Conservation (phyloP, 345 rosid genomes). For the Pelargonium nanum region DNA sequence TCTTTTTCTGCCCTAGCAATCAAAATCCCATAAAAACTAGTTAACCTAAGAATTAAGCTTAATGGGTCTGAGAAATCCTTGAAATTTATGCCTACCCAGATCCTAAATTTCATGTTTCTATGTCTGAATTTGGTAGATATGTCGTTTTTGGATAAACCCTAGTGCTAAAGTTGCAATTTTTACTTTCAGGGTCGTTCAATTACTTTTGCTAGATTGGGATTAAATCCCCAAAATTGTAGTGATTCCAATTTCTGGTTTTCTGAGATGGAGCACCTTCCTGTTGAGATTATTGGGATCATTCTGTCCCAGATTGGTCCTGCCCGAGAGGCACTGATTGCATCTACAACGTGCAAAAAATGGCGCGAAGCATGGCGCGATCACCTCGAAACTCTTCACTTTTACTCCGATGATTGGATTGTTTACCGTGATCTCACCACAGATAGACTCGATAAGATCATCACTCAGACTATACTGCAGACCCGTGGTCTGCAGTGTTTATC, state of each 20-base stretch:
- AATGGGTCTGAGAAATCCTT: background rate
- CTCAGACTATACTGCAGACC: conserved; percentile 79
- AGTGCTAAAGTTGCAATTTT: background rate
- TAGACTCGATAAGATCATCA: conserved; percentile 58
- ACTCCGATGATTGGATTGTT: conserved; percentile 50
- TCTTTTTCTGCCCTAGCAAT: no score
- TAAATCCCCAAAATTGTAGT: background rate
- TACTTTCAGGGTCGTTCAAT: background rate
- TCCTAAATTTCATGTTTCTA: background rate
- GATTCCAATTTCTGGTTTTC: background rate
- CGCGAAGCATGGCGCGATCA: conserved; percentile 62
- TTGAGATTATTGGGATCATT: conserved; percentile 84
- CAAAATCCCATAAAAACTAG: no score
- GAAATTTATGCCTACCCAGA: background rate
- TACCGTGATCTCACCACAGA: conserved; percentile 48
- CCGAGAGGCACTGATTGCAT: conserved; percentile 72
- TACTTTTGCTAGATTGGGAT: background rate
- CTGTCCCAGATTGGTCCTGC: conserved; percentile 69
- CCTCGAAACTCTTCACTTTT: conserved; percentile 61
- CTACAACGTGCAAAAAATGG: conserved; percentile 75
- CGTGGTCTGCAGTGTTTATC: conserved; percentile 56
- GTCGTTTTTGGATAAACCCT: background rate
- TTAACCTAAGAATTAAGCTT: no score
- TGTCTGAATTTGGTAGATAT: background rate
- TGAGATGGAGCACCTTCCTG: conserved; percentile 75